Conservation (phyloP, 1,284 basidiomycete species). For the Sanghuangporus baumii region DNA sequence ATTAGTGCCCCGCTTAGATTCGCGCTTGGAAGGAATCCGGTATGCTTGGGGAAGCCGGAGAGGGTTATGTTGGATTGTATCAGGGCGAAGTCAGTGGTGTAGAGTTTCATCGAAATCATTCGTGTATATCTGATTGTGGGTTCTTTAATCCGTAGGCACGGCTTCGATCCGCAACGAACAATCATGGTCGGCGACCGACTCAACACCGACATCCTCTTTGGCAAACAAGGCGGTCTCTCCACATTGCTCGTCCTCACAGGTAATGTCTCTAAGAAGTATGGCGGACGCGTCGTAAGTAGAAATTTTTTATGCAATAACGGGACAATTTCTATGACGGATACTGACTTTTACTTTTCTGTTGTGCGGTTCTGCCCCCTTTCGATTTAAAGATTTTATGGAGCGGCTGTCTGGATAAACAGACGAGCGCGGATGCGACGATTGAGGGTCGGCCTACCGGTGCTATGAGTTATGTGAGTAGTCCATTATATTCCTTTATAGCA, state of each 20-base stretch:
- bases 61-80: conserved; percentile 94
- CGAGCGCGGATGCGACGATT: conserved; percentile 84
- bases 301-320: background rate
- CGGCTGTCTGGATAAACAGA: conserved; percentile 91
- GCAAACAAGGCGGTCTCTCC: conserved; percentile 76
- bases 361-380: too few relatives aligned
- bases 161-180: conserved; percentile 80
- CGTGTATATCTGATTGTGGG: too few relatives aligned
- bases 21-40: conserved; percentile 67
- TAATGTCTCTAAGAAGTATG: conserved; percentile 23
- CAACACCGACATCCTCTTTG: conserved; percentile 93
- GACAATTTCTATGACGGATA: background rate
- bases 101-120: background rate
- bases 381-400: conserved; percentile 65
- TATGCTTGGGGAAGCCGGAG: conserved; percentile 89
- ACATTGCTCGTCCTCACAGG: conserved; percentile 95
- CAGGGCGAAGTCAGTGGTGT: conserved; percentile 75
- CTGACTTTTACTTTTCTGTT: too few relatives aligned
- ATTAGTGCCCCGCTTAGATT: conserved; percentile 80
- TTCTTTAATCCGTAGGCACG: conserved; percentile 45
- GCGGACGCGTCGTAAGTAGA: background rate
- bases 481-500: background rate
- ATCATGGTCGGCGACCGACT: conserved; percentile 96
- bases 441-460: conserved; percentile 45
- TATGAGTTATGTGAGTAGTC: conserved; percentile 67